Evolutionary conservation across 306 rosid genomes (phyloP), one percentile per base, ranked within the genome.

Genomic region (Vigna radiata): DNA sequence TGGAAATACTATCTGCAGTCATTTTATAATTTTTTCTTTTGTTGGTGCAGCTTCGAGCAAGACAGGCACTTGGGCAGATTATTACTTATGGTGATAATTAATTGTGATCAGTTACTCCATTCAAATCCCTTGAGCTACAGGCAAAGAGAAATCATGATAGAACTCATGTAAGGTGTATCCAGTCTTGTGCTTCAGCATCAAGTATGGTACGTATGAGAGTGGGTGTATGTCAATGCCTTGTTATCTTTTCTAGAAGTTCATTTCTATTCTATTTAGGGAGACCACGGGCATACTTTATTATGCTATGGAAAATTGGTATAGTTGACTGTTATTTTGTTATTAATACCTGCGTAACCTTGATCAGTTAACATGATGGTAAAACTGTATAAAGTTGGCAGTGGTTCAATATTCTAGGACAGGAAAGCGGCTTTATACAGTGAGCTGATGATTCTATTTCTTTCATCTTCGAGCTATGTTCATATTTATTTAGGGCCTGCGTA

Each of bases 21-120:
- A 49, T 43, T 84, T 59, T 78, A 19, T 41, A 50, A 84, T 62
- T 52, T 54, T 19, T 70, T 61, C 19, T 80, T 70, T 61, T 75
- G 36, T 63, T 79, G 63, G 81, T 77, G 63, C 89, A 92, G 97
- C 89, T 87, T 79, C 97, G 94, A 43, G 96, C 88, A 70, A 87
- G 82, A 82, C 77, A 85, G 18, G 92, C 89, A 53, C 79, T 90
- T 12, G 88, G 82, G 61, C 97, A 92, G 53, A 73, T 89, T 81
- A 62, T 56, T 71, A 73, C 89, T 81, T 79, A 81, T 44, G 84
- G 87, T 82, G 93, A 83, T 69, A 72, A 87, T 79, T 85, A 71
- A 79, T 37, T 80, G 66, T 55, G 76, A 79, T 69, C 36, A 75
- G 29, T 29, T 49, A 31, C 77, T 72, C 63, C 55, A 41, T 48